Evolutionary conservation across 192 early-diverging fungal genomes (phyloP).

Genomic region (Piromyces finnis): DNA sequence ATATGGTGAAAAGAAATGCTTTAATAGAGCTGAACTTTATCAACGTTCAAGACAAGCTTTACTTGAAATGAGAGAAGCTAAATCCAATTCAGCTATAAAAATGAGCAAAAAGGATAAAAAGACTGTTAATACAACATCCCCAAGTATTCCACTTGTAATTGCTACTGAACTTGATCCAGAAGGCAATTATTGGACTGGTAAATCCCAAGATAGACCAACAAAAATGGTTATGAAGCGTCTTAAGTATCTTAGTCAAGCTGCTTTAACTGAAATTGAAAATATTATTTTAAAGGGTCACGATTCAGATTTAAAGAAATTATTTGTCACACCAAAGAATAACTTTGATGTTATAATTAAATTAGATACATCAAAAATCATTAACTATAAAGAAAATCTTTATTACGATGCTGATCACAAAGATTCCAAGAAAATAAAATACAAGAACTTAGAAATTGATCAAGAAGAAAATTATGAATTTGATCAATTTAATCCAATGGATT

Average conservation of each 20-base stretch:
- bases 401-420: not conserved
- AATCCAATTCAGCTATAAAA: not conserved
- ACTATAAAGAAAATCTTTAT: conserved; percentile 35
- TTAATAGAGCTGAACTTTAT: not conserved
- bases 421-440: conserved; percentile 38
- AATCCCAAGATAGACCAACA: conserved; percentile 17
- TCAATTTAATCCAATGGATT: conserved; percentile 51
- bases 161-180: conserved; percentile 42
- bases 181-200: conserved; percentile 33
- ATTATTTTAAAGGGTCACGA: conserved; percentile 11
- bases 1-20: not conserved
- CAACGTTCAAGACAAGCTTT: not conserved
- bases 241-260: conserved; percentile 41
- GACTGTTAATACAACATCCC: not conserved
- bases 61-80: not conserved
- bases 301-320: conserved; percentile 37
- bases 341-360: conserved; percentile 65
- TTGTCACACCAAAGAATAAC: conserved; percentile 58
- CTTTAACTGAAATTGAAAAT: conserved; percentile 28
- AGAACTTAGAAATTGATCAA: conserved; percentile 39
- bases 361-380: conserved; percentile 27
- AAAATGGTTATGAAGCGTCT: conserved; percentile 41
- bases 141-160: conserved; percentile 36
- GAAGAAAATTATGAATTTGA: conserved; percentile 23
- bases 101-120: not conserved